Evolutionary conservation across 1,139 yeast genomes (phyloP), one percentile per base, ranked within the genome.

Genomic region (Hanseniaspora uvarum): DNA sequence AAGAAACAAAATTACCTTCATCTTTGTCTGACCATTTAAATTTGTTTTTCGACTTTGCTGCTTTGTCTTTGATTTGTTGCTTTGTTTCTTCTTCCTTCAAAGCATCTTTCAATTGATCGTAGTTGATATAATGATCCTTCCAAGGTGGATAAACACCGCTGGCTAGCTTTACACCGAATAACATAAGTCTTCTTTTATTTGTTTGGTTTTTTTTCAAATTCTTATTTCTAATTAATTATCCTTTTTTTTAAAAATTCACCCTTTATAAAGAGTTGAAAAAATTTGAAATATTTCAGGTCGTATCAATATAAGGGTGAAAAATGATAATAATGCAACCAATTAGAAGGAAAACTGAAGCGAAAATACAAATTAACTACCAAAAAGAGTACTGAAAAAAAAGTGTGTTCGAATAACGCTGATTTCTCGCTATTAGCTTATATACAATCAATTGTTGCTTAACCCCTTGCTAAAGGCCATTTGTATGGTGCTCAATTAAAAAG

Each of bases 91-190:
- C 81, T 65, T 92, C 97, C 67, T 87, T 87, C 63, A 92, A 75
- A 52, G 87, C 75, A 64, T 81, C 82, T 72, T 89, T 92, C 64
- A 92, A 74, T 53, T 74, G 72, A 62, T 81, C 94, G 68, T 92
- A 92, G 64, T 81, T 76, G 61, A 92, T 77, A 68, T 89, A 92
- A 65, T 84, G 79, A 47, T 80, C 78, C 68, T 78, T 83, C 98
- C 98, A 92, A 2, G 96, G 95, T 53, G 81, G 80, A 68, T 85
- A 86, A 44, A 80, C 79, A 68, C 89, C 96, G 61, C 79, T 81
- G 55, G 83, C 83, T 57, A 92, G 74, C 65, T 86, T 86, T 56
- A 79, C 86, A 52, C 95, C 95, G 65, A 89, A 92, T 58, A 89
- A 71, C 97, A 92, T 88, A 33, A n/a, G 18, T 4, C 10, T 26